A percentile compares a stretch with the other conserved stretches of the same genome.
Evolutionary conservation across 139 green algal genomes (phyloP).

Genomic region (Deuterostichococcus epilithicus): DNA sequence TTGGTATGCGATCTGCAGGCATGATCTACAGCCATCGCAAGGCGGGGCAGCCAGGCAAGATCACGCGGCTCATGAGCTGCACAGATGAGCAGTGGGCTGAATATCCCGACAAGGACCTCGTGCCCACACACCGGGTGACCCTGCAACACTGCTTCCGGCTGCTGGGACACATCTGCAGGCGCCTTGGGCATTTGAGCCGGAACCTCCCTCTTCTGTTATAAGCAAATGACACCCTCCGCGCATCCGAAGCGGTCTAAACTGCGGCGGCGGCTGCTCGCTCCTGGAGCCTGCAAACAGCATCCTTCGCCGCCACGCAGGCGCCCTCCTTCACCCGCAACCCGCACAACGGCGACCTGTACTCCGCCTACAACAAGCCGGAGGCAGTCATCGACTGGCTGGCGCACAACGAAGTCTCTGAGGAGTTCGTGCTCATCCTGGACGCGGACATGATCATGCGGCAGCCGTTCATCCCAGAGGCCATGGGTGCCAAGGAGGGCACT

Average conservation of each 20-base stretch:
- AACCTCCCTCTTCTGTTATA: no score
- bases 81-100: slow-evolving; percentile 42
- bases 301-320: slow-evolving; percentile 1
- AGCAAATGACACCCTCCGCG: no score
- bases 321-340: slow-evolving; percentile 12
- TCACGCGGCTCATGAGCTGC: slow-evolving; percentile 78
- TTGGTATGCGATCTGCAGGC: slow-evolving; percentile 14
- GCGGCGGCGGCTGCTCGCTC: no score
- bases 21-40: slow-evolving; percentile 46
- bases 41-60: slow-evolving; percentile 56
- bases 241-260: no score
- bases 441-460: slow-evolving; percentile 62
- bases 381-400: slow-evolving; percentile 73
- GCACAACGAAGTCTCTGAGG: slow-evolving; percentile 38
- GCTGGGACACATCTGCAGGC: no score
- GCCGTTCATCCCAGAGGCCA: slow-evolving; percentile 27
- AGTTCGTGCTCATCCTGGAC: slow-evolving; percentile 61
- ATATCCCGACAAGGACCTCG: slow-evolving; percentile 29
- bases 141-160: no score
- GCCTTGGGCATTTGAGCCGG: no score
- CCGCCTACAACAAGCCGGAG: slow-evolving; percentile 61
- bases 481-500: slow-evolving; percentile 3
- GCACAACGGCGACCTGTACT: slow-evolving; percentile 18
- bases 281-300: no score
- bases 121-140: slow-evolving; percentile 61